phyloP scores from a whole-genome alignment of 306 rosid genomes.

The Styphnolobium japonicum region DNA sequence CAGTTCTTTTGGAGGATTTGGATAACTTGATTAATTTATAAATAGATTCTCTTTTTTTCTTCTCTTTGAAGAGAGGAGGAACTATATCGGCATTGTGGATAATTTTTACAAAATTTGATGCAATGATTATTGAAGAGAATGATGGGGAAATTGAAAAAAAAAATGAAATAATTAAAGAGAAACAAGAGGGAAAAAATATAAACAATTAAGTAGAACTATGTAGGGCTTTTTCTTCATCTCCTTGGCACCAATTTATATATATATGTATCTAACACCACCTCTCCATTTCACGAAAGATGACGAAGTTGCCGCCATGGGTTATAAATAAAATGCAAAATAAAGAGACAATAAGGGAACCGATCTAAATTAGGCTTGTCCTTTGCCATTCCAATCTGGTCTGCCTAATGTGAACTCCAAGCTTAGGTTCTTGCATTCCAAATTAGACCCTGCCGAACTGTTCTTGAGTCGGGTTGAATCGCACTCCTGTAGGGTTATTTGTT shows the following conservation, averaged over 20 bases:
- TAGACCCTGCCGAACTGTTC: slow-evolving; percentile 32
- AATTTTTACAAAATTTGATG: not conserved
- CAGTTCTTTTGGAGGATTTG: too few species aligned
- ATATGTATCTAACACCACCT: not conserved
- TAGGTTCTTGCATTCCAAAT: slow-evolving; percentile 56
- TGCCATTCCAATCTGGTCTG: slow-evolving; percentile 64
- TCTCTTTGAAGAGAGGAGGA: too few species aligned
- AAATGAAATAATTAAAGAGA: not conserved
- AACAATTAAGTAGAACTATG: not conserved
- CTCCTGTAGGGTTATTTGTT: slow-evolving; percentile 43
- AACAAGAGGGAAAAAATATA: not conserved
- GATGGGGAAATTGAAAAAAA: not conserved
- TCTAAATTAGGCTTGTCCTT: slow-evolving; percentile 35
- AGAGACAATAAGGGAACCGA: not conserved
- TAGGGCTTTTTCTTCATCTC: slow-evolving; percentile 7
- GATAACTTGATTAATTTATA: too few species aligned
- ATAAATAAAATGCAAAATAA: not conserved
- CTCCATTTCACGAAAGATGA: slow-evolving; percentile 23
- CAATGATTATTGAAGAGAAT: not conserved
- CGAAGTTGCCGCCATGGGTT: slow-evolving; percentile 3
- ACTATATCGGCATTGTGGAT: too few species aligned
- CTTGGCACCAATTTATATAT: slow-evolving; percentile 3
- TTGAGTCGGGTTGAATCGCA: slow-evolving; percentile 50
- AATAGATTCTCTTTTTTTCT: not conserved
- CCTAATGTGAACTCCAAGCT: slow-evolving; percentile 85